A percentile compares a stretch with the other conserved stretches of the same genome.
Evolutionary conservation across 148 eudicot species (phyloP).

Genomic region (Rhododendron williamsianum): DNA sequence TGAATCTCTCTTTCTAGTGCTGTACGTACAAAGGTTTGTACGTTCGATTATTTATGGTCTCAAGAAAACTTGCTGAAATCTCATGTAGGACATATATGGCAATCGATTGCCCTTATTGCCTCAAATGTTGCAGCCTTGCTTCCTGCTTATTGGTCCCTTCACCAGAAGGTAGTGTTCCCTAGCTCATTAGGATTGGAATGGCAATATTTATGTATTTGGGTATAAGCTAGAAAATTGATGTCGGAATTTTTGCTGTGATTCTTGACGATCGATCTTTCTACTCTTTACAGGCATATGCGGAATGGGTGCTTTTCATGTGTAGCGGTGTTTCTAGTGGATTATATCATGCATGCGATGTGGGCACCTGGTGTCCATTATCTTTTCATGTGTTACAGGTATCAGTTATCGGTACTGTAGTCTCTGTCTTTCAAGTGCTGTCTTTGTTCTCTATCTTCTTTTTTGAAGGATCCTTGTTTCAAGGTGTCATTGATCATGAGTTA

Average conservation of each 20-base stretch:
- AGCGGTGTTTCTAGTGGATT: constrained; percentile 89
- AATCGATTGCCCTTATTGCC: constrained; percentile 73
- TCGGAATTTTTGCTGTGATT: background rate
- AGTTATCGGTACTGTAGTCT: constrained; percentile 31
- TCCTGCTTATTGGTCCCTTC: constrained; percentile 90
- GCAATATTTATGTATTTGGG: background rate
- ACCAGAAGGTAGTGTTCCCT: constrained; percentile 50
- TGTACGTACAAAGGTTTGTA: background rate
- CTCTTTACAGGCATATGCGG: constrained; percentile 73
- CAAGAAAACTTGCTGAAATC: constrained; percentile 20
- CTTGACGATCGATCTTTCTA: background rate
- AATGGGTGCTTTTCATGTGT: constrained; percentile 75
- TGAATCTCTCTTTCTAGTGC: background rate
- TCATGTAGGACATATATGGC: constrained; percentile 80
- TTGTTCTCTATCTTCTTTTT: background rate
- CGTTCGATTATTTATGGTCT: background rate
- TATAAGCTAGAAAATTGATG: background rate
- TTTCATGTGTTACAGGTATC: constrained; percentile 82
- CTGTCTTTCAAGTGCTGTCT: background rate
- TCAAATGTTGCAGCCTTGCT: constrained; percentile 90
- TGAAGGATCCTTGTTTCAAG: background rate
- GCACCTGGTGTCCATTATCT: constrained; percentile 72
- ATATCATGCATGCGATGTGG: constrained; percentile 95
- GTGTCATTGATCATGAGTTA: background rate
- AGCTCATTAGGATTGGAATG: constrained; percentile 2